Base-by-base conservation (phyloP, 2,329 filamentous ascomycete genomes). In the Phaeosphaeria sp. region DNA sequence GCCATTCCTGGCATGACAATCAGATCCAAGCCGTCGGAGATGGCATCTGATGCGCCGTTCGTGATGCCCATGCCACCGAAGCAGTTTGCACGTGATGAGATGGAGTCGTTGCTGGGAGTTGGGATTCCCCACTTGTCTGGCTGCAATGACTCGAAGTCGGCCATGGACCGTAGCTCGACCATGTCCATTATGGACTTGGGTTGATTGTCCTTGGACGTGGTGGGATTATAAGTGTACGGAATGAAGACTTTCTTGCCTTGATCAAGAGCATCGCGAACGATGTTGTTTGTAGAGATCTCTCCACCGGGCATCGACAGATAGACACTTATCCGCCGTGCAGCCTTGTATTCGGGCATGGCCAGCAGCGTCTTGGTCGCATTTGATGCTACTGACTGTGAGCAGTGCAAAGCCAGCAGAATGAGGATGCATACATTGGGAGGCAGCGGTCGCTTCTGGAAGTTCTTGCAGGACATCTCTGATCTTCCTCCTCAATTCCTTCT, bases 71-170 rank as follows among this genome's bases (percentile, higher is more conserved):
- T 79, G 13, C 86, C 87, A 42, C 90, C 90, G 54, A 96, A 86
- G 57, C 92, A 89, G 66, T 93, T 92, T 65, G 87, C 84, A 67
- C 93, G 86, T 59, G 82, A 78, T 48, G 83, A 75, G 2, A 96
- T 83, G 2, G 90, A 90, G 20, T 85, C 81, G 49, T 84, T 80
- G 59, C 87, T 83, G 56, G 96, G 86, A 30, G 91, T 94, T n/a
- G 95, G 95, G 63, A 99, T 99, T 9, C 93, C 93, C 95, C 95
- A 99, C 74, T 85, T 87, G 77, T 99, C 95, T 42, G 85, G 84
- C 70, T 88, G 79, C 58, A 98, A 81, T 22, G 86, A 86, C 62
- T 92, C 87, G 75, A 93, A 97, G 75, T 99, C 95, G 25, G 86
- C 79, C 50, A 92, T 76, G 24, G 88, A 89, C 55, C 83, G 81